A percentile compares a stretch with the other conserved stretches of the same genome.
Evolutionary conservation across 441 rosid species (phyloP).

Genomic region (Kokia cookei): DNA sequence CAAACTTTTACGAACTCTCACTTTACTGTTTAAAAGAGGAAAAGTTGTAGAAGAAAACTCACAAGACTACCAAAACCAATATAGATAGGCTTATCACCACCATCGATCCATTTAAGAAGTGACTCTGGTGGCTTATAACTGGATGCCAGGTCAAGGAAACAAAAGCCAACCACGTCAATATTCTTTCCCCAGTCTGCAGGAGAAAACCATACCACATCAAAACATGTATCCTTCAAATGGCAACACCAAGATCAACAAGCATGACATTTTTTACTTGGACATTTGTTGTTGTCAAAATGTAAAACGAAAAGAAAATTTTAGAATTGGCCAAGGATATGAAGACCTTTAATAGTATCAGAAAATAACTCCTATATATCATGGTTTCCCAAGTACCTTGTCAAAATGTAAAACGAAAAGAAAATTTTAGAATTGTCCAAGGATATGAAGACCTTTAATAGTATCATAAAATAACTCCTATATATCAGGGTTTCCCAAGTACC

Average conservation of each 20-base stretch:
- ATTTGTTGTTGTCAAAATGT: not conserved
- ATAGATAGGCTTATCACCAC: constrained; percentile 44
- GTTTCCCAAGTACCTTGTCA: not conserved
- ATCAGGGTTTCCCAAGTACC: not conserved
- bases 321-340: not conserved
- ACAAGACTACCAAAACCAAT: constrained; percentile 61
- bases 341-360: not conserved
- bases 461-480: not conserved
- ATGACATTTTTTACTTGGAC: not conserved
- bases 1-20: not conserved
- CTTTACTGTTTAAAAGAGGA: not conserved
- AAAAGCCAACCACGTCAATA: constrained; percentile 48
- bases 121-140: constrained; percentile 42
- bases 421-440: not conserved
- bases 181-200: constrained; percentile 50
- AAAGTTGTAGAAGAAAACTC: constrained; percentile 20
- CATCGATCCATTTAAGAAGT: constrained; percentile 37
- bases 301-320: not conserved
- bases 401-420: not conserved
- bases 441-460: not conserved
- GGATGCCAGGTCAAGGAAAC: constrained; percentile 54
- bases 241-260: not conserved
- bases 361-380: not conserved
- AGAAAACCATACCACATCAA: not conserved
- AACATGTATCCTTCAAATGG: not conserved